These are phyloP conservation scores for Collybia sordida DNA, from an alignment of 768 basidiomycete species.

Conservation along the genomic window DNA sequence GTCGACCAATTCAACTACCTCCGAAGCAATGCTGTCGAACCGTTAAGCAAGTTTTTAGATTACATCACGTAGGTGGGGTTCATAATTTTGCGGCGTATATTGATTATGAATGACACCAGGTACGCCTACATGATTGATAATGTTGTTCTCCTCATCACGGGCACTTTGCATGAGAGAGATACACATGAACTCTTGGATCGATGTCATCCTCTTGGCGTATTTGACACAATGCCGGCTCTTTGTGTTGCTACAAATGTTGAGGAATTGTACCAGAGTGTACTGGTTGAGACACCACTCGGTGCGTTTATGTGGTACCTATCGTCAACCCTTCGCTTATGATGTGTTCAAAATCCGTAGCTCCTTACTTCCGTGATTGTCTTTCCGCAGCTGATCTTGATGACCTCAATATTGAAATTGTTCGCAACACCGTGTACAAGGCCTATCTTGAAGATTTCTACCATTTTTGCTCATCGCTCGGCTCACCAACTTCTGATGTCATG, in stretches of 20 bases:
- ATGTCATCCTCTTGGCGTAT: conserved; percentile 95
- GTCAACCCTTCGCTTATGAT: background rate
- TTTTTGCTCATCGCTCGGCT: conserved; percentile 76
- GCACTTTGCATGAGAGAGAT: conserved; percentile 94
- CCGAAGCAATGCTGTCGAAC: conserved; percentile 86
- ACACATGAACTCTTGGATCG: conserved; percentile 95
- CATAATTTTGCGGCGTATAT: background rate
- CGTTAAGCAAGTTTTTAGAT: conserved; percentile 90
- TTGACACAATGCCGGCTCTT: conserved; percentile 99
- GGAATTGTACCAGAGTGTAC: conserved; percentile 93
- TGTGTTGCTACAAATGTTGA: conserved; percentile 99
- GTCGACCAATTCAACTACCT: conserved; percentile 98
- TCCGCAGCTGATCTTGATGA: conserved; percentile 96
- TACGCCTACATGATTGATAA: conserved; percentile 99
- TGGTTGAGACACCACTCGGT: conserved; percentile 98
- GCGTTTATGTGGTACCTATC: conserved; percentile 24
- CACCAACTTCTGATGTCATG: conserved; percentile 92
- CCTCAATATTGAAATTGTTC: conserved; percentile 99
- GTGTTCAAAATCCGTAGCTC: conserved; percentile 46
- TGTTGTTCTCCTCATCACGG: conserved; percentile 94
- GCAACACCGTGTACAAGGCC: conserved; percentile 97
- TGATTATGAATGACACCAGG: conserved; percentile 38
- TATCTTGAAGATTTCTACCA: conserved; percentile 97
- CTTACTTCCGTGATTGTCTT: conserved; percentile 95
- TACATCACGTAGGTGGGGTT: conserved; percentile 85